Percentiles rank a stretch among this genome's conserved stretches.
phyloP scores from a whole-genome alignment of 1,284 basidiomycete species.

The Kalmanozyma brasiliensis region DNA sequence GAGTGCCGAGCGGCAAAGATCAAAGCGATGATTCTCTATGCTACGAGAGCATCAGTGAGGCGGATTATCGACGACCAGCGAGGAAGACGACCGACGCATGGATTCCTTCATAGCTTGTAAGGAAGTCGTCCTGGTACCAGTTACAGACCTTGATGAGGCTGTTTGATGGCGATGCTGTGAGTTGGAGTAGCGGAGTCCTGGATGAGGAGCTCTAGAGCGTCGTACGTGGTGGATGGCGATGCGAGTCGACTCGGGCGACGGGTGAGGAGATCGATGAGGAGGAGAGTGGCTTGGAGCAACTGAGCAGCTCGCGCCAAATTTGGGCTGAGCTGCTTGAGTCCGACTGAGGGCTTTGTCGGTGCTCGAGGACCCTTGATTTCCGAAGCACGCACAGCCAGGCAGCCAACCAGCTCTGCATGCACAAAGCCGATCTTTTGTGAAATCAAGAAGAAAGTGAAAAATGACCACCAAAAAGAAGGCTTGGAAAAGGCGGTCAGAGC shows the following conservation, averaged over 20 bases:
- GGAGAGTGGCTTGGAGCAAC: too few species aligned
- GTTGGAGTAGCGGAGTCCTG: background rate
- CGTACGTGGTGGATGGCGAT: too few species aligned
- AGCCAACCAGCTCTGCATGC: background rate
- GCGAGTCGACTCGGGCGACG: background rate
- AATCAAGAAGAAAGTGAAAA: background rate
- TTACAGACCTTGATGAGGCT: conserved; percentile 1
- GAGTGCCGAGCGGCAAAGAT: too few species aligned
- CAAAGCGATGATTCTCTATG: background rate
- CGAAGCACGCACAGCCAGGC: conserved; percentile 5
- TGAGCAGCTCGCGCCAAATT: too few species aligned
- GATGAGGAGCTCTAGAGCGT: too few species aligned
- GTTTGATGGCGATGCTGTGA: conserved; percentile 1
- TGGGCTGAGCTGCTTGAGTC: too few species aligned
- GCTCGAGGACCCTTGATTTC: conserved; percentile 15
- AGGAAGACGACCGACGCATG: background rate
- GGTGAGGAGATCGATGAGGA: background rate
- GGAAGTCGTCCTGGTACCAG: background rate
- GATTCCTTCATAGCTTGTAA: conserved; percentile 20
- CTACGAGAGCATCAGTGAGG: conserved; percentile 21
- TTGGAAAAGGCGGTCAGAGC: background rate
- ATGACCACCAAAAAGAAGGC: background rate
- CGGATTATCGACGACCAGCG: conserved; percentile 1
- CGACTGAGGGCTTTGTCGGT: too few species aligned
- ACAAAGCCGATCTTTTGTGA: background rate